Base-by-base conservation (phyloP, 805 yeast species). In the Priceomyces fermenticarens region DNA sequence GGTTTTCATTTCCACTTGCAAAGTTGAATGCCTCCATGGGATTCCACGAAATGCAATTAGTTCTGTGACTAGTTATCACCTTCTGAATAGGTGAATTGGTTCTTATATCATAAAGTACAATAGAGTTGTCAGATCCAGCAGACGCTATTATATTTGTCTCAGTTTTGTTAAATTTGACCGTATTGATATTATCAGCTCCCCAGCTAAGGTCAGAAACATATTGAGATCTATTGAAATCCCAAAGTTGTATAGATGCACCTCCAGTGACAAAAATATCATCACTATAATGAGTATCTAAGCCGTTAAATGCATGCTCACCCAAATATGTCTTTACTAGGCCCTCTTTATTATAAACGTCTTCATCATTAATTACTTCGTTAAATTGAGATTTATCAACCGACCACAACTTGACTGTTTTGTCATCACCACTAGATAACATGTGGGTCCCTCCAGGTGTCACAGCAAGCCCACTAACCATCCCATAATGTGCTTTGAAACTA, bases 21-120 rank as follows among this genome's bases (percentile, higher is more conserved):
- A 93, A 91, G 57, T 85, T 81, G 67, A 79, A 93, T 1, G 98
- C 96, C 63, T 93, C 98, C 84, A 93, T 87, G 3, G 99, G 99
- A 65, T 93, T 93, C 98, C 98, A 93, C 41, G 89, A 76, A 17
- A 93, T 73, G 35, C 91, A 74, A 62, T 93, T 93, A 13, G 90
- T 86, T 54, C 95, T 76, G 76, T 93, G 72, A 13, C 80, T 70
- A 20, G 93, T 86, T 35, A 85, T 85, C 44, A 91, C 78, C 61
- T 90, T 91, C 63, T 95, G 98, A 4, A 95, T 81, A 10, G 99
- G 97, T 2, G 95, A 77, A 54, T 86, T 81, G 5, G 97, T 88
- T 55, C 99, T 79, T 37, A 88, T 71, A 62, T 93, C 99, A 62
- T 93, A 93, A 30, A 93, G 68, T 2, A 91, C 90, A 39, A 93